Conservation (phyloP, 495 filamentous ascomycete species). For the Amniculicola lignicola region DNA sequence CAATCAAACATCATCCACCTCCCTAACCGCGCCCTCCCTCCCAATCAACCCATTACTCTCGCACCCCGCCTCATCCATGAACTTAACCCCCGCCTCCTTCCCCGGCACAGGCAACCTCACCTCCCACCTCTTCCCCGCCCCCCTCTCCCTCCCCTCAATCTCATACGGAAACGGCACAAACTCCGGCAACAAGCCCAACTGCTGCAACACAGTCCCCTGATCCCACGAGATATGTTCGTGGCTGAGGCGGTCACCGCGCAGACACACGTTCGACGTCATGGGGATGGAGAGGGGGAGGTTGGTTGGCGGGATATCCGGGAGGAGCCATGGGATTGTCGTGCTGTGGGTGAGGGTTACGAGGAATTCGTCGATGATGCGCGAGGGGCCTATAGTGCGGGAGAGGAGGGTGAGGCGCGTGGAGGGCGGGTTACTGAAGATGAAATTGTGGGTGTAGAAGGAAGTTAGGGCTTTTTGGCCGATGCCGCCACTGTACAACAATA, state of each 20-base stretch:
- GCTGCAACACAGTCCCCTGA: conserved; percentile 36
- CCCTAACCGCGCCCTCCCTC: conserved; percentile 10
- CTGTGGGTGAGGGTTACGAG: conserved; percentile 38
- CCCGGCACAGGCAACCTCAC: conserved; percentile 44
- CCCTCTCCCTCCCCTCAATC: conserved; percentile 28
- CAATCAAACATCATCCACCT: conserved; percentile 12
- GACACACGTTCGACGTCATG: conserved; percentile 35
- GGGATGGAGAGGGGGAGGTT: conserved; percentile 34
- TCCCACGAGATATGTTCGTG: conserved; percentile 44
- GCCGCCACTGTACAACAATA: conserved; percentile 26
- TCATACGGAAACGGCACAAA: conserved; percentile 36
- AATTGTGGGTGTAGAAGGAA: conserved; percentile 41
- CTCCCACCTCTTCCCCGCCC: conserved; percentile 47
- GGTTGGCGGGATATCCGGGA: conserved; percentile 40
- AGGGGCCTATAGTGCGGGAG: conserved; percentile 35
- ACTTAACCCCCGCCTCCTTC: conserved; percentile 36
- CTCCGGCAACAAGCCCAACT: conserved; percentile 39
- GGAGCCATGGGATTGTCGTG: conserved; percentile 37
- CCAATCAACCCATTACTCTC: conserved; percentile 30
- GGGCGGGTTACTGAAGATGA: conserved; percentile 37
- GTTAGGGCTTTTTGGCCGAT: conserved; percentile 34
- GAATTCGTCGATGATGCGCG: conserved; percentile 42
- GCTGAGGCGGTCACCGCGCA: conserved; percentile 38
- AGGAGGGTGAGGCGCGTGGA: conserved; percentile 36
- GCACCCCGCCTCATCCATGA: conserved; percentile 29